These are phyloP conservation scores for Tilletia horrida DNA, from an alignment of 1,284 basidiomycete genomes.

Conservation along the genomic window DNA sequence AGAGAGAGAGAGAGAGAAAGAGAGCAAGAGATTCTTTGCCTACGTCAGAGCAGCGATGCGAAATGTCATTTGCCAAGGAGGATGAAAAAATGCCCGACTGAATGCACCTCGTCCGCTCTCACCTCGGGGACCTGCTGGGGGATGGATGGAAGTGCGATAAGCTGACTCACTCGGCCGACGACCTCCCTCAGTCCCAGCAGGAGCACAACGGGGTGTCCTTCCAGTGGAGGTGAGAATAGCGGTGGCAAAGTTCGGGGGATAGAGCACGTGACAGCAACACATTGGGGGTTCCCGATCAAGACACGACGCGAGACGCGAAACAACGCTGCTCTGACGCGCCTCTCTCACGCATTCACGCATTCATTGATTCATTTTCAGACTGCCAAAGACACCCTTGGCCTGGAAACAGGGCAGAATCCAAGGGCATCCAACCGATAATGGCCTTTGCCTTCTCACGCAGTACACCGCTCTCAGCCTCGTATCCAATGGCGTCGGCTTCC, in stretches of 20 bases:
- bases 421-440: neutral
- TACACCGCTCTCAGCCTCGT: neutral
- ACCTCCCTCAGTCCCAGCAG: too few relatives aligned
- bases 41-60: too few relatives aligned
- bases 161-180: too few relatives aligned
- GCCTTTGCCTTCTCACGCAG: neutral
- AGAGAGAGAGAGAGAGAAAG: too few relatives aligned
- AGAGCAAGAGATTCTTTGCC: too few relatives aligned
- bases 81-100: too few relatives aligned
- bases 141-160: too few relatives aligned
- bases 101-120: too few relatives aligned
- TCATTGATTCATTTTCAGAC: neutral
- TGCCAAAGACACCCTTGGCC: neutral
- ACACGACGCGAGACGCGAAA: neutral
- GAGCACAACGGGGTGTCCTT: too few relatives aligned
- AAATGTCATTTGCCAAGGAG: too few relatives aligned
- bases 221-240: too few relatives aligned
- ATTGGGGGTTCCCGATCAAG: neutral
- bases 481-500: neutral
- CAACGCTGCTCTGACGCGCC: neutral
- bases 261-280: slow-evolving; percentile 12
- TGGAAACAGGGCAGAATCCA: neutral
- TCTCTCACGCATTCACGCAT: neutral
- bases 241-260: neutral
- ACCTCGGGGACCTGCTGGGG: too few relatives aligned